Evolutionary conservation across 108 stramenopile genomes (phyloP), one percentile per base, ranked within the genome.

Genomic region (Aureococcus anophagefferens): DNA sequence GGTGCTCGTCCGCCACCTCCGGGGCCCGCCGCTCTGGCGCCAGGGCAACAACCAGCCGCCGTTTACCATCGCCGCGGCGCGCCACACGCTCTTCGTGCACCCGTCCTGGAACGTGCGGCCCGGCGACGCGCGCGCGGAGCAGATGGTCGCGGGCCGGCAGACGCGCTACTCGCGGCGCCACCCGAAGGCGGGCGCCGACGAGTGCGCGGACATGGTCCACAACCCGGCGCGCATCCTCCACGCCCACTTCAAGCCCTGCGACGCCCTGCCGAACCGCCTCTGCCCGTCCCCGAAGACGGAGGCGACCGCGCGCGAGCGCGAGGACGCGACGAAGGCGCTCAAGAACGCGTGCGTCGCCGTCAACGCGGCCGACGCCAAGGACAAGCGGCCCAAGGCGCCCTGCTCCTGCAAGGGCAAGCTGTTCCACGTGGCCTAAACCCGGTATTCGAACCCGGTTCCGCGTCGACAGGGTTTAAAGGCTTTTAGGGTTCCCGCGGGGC

Each of bases 1-100:
- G n/a, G 14, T 25, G 51, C 13, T 59, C 21, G 51, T 59, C 25
- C 17, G 51, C 1, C 51, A 59, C 51, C 1, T 59, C 25, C 1
- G 7, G 51, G 51, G 51, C 21, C 25, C 51, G 51, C 21, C 51
- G 21, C 51, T 59, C 21, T 59, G 51, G 51, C 51, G 13, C 51
- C 51, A 59, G 51, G 51, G 51, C 21, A 59, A 59, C 51, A 59
- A 59, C 51, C 51, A 59, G 51, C 51, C 51, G 51, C 51, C 51
- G 7, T 59, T 59, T 28, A 59, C 51, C 21, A 59, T 59, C 51
- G 51, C 51, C 21, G 51, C 51, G 51, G 51, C 51, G 51, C 0
- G 21, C 21, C 51, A 59, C 51, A 16, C 25, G 21, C 1, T 25
- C 21, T 59, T 59, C 13, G 51, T 59, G 7, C 51, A 59, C 51